A percentile compares a stretch with the other conserved stretches of the same genome.
These are phyloP conservation scores for Serendipita sp. DNA, from an alignment of 768 basidiomycete species.

Conservation along the genomic window DNA sequence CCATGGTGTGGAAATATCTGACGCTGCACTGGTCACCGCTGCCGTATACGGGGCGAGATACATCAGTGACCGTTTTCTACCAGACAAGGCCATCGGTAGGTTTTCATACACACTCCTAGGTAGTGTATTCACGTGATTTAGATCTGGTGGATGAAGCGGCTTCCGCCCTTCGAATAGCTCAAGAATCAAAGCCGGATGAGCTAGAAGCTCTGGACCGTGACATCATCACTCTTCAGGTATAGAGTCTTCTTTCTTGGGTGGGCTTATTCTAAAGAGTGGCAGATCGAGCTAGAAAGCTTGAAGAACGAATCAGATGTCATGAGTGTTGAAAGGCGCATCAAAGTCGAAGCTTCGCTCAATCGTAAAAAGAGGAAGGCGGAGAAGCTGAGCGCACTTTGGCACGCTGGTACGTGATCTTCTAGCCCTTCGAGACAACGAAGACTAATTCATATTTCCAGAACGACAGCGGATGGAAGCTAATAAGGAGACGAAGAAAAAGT, in stretches of 20 bases:
- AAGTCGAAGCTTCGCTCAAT: conserved; percentile 49
- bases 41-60: conserved; percentile 75
- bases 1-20: conserved; percentile 85
- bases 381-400: conserved; percentile 51
- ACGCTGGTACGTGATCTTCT: conserved; percentile 33
- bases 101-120: neutral
- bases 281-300: conserved; percentile 74
- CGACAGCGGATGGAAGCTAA: conserved; percentile 50
- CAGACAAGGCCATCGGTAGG: conserved; percentile 62
- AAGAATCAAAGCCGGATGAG: conserved; percentile 76
- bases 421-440: neutral
- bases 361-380: conserved; percentile 48
- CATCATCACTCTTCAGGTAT: conserved; percentile 57
- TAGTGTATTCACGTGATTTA: conserved; percentile 14
- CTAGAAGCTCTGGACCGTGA: conserved; percentile 70
- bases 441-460: conserved; percentile 25
- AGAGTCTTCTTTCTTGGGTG: neutral
- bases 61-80: conserved; percentile 73
- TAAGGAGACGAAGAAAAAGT: conserved; percentile 54
- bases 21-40: conserved; percentile 77
- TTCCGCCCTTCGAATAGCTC: conserved; percentile 69
- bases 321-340: conserved; percentile 53
- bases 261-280: neutral
- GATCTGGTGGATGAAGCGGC: conserved; percentile 91
- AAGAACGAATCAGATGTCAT: conserved; percentile 80